Base-by-base conservation (phyloP, 768 basidiomycete species). In the Lentinula sp. region DNA sequence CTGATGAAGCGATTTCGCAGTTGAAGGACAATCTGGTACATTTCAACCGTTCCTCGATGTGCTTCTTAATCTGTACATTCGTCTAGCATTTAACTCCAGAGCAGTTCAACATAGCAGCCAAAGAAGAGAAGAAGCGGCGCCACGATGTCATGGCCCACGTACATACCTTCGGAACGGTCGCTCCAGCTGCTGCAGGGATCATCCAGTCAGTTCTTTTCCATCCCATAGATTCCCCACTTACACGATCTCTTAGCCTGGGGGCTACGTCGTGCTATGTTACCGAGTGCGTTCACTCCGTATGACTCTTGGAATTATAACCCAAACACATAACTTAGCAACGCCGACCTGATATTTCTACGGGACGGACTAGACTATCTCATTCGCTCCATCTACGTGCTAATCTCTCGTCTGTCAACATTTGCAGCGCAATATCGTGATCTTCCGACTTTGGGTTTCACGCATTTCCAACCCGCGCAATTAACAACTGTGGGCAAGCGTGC, bases 71-170 rank as follows among this genome's bases (percentile, higher is more conserved):
- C 62, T 64, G 7, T 35, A 21, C 1, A 42, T 58, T 40, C 57
- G 39, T 18, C 11, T 67, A 95, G 94, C 72, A 88, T 50, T 75
- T 98, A 34, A 93, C 94, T 60, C 88, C 84, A 10, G 84, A 88
- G 52, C 97, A 99, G 76, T 96, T 98, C 69, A 88, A 87, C 64
- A 80, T 91, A 57, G 97, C 97, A 1, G 95, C 94, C 0, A 77
- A 82, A 59, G 97, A 99, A 73, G 97, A 99, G 76, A 98, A 97
- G 79, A 97, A 94, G 75, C 78, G 97, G 28, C 83, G 97, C 11
- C 97, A 99, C 76, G 97, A 99, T 74, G 97, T 99, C 48, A 99
- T 99, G 97, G 97, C 97, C 0, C 97, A 99, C 70, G 97, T 99
- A 48, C 94, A 98, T 75, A 97, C 95, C 3, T 99, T 98, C 71